Evolutionary conservation across 2,329 filamentous ascomycete species (phyloP), one percentile per base, ranked within the genome.

Genomic region (Colletotrichum nymphaeae): DNA sequence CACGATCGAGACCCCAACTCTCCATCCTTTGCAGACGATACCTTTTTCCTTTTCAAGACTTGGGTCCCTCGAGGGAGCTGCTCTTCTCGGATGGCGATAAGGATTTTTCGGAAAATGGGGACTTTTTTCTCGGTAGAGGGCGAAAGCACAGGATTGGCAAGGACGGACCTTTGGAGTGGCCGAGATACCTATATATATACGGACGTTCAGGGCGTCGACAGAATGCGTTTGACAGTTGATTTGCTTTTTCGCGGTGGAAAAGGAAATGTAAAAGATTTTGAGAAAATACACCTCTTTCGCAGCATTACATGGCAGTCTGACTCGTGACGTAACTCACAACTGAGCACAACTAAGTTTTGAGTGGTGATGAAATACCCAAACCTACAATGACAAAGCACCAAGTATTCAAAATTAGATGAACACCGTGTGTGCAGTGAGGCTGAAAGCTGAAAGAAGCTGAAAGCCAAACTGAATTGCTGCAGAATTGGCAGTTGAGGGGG

Each of bases 141-240:
- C 53, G 67, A 73, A 60, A 35, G 63, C 63, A 60, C 26, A 32
- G 67, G 46, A 28, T 60, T 59, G 67, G 70, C 46, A 57, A 49
- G 70, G 67, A 60, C 32, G 59, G 70, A 56, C 53, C 66, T 63
- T 60, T 55, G 58, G 64, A 22, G 46, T 64, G 66, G 55, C 35
- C 56, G 67, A 69, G 60, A 70, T 73, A 73, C 70, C 70, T 65
- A 56, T 32, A 28, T 32, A 64, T 73, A 75, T 62, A 75, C 42
- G 69, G 63, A 73, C 73, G 66, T 64, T 26, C 8, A 67, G 73
- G 69, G 66, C 74, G 74, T 74, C 68, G 74, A 67, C 63, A 63
- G 49, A 55, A 64, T 56, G 63, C 57, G 42, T 74, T 64, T 63
- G 67, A 24, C 42, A 64, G 66, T 64, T 35, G 46, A 67, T 26